These are phyloP conservation scores for Wickerhamomyces chaumierensis DNA, from an alignment of 805 yeast genomes.

Conservation along the genomic window DNA sequence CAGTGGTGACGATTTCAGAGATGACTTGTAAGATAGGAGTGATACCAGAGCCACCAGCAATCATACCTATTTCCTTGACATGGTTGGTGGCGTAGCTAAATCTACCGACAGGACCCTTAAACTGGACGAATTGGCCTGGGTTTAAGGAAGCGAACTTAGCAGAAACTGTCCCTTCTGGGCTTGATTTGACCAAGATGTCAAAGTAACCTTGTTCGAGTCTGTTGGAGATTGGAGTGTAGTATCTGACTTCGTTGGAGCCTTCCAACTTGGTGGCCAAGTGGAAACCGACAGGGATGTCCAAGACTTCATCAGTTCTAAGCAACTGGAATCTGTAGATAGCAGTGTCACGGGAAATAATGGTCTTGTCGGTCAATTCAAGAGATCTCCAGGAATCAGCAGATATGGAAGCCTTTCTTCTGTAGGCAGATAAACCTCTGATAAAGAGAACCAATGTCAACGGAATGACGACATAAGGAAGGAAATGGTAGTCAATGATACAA, in stretches of 20 bases:
- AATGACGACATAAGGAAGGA: constrained; percentile 32
- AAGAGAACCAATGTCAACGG: constrained; percentile 27
- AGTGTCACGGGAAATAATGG: constrained; percentile 56
- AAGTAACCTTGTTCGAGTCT: constrained; percentile 62
- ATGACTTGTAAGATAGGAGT: constrained; percentile 83
- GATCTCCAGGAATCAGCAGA: constrained; percentile 45
- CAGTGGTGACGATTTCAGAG: constrained; percentile 56
- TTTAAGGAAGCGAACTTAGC: constrained; percentile 50
- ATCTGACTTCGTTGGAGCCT: constrained; percentile 33
- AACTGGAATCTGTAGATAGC: constrained; percentile 67
- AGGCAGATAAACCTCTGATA: constrained; percentile 26
- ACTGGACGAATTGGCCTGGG: constrained; percentile 56
- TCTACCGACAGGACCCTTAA: constrained; percentile 74
- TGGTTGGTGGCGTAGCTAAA: constrained; percentile 48
- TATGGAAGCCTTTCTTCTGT: constrained; percentile 30
- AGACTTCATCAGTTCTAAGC: constrained; percentile 44
- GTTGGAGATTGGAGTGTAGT: constrained; percentile 69
- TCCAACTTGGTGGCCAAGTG: constrained; percentile 48
- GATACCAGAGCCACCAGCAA: constrained; percentile 85
- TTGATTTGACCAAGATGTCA: constrained; percentile 68
- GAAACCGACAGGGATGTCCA: constrained; percentile 65
- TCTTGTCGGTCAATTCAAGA: constrained; percentile 63
- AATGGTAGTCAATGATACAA: constrained; percentile 37
- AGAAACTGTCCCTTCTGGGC: constrained; percentile 61
- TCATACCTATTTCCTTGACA: constrained; percentile 51